Evolutionary conservation across 1,284 basidiomycete species (phyloP).

Genomic region (Fistulina hepatica): DNA sequence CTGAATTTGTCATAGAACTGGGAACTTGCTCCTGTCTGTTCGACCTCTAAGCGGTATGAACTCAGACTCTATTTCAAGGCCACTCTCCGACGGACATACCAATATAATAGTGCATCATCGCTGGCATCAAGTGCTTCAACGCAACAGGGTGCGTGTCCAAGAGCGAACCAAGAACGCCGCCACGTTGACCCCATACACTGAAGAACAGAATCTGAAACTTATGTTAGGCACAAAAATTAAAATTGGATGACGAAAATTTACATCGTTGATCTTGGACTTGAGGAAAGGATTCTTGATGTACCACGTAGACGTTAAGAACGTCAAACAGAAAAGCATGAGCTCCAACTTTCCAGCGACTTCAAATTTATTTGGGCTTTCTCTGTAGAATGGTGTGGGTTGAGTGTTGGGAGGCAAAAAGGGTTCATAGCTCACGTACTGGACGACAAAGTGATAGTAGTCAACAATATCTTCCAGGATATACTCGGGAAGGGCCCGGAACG

Average conservation of each 20-base stretch:
- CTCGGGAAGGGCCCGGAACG: conserved; percentile 88
- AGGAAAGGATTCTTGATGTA: conserved; percentile 99
- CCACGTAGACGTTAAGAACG: conserved; percentile 89
- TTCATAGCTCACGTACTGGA: conserved; percentile 52
- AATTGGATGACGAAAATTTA: no score
- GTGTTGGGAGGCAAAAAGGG: conserved; percentile 1
- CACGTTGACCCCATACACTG: conserved; percentile 65
- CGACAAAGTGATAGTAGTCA: conserved; percentile 79
- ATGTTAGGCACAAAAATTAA: conserved; percentile 3
- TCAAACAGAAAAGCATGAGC: conserved; percentile 82
- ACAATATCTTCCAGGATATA: conserved; percentile 93
- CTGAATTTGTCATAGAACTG: conserved; percentile 99
- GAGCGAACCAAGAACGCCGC: conserved; percentile 72
- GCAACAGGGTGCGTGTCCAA: conserved; percentile 83
- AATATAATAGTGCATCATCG: conserved; percentile 92
- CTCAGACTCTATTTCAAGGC: neutral
- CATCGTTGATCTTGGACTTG: conserved; percentile 95
- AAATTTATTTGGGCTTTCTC: conserved; percentile 71
- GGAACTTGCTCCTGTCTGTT: conserved; percentile 92
- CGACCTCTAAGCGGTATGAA: conserved; percentile 65
- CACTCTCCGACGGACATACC: conserved; percentile 38
- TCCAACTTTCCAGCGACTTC: conserved; percentile 78
- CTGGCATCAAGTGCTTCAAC: conserved; percentile 82
- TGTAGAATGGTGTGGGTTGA: conserved; percentile 21
- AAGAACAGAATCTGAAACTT: conserved; percentile 66